Evolutionary conservation across 257 asterid species (phyloP), one percentile per base, ranked within the genome.

Genomic region (Ligustrum vulgare): DNA sequence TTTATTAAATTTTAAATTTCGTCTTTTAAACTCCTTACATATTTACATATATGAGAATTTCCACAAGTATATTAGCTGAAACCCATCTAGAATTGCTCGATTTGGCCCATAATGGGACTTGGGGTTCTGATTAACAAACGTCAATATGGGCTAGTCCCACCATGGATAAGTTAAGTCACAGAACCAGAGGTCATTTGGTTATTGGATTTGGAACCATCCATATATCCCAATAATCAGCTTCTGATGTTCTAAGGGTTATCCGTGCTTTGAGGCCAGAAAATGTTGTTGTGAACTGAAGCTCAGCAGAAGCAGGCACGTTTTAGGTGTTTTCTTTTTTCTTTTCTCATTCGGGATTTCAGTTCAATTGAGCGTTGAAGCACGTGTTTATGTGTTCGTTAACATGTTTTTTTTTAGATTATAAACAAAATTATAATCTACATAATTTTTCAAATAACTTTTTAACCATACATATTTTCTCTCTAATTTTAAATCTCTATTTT

Each of bases 281-380:
- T 79, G 90, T 94, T 39, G 97, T 94, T 51, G 98, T 92, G 49
- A n/a, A n/a, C n/a, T n/a, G n/a, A 97, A 94, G 91, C 97, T 94
- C 56, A 92, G 98, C 75, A 84, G 95, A 86, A 94, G 98, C 90
- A 92, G 97, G 97, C 93, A 88, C 87, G 94, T 85, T 62, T 68
- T 60, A 2, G 22, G 37, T 75, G 35, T 34, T 63, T 49, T 51
- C 20, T 31, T 58, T 1, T 58, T 22, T 9, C 33, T 23, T 20
- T 20, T 58, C 25, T 23, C 20, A 22, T 58, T 58, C 23, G 11
- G 28, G 5, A 56, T 56, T 60, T 60, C 15, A 60, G 34, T 15
- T 60, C 35, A 60, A 60, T 60, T 60, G 25, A 23, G 15, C 23
- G 32, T n/a, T 56, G 9, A 16, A 7, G 28, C 22, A 18, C 25